Conservation (phyloP, 768 basidiomycete genomes). For the Pholiota conissans region DNA sequence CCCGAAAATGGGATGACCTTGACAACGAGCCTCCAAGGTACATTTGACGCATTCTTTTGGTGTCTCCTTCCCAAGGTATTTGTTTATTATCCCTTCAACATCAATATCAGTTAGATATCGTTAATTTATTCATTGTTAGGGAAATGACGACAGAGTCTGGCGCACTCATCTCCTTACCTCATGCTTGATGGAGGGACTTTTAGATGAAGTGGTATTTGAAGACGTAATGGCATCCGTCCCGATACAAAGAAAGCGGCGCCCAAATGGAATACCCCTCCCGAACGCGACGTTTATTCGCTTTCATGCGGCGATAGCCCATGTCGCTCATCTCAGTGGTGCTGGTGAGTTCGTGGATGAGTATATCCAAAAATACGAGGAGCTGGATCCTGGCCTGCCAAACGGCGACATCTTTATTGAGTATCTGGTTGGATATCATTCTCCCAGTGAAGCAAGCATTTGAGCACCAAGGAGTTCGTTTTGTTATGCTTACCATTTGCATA, state of each 20-base stretch:
- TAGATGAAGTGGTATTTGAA: neutral
- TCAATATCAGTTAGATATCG: neutral
- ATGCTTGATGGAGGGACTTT: neutral
- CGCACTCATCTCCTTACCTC: neutral
- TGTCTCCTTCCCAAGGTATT: neutral
- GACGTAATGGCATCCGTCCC: neutral
- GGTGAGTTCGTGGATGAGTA: neutral
- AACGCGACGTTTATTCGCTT: neutral
- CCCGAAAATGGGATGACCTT: neutral
- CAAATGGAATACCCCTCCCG: neutral
- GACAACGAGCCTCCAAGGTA: neutral
- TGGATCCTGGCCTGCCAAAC: neutral
- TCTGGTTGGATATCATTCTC: too few relatives aligned
- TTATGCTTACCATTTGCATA: too few relatives aligned
- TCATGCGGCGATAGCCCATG: neutral
- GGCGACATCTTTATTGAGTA: neutral
- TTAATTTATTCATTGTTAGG: neutral
- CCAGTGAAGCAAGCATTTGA: too few relatives aligned
- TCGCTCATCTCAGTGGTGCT: neutral
- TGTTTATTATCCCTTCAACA: neutral
- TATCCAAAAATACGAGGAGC: neutral
- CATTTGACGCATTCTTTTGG: neutral
- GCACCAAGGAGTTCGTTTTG: too few relatives aligned
- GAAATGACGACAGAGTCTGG: neutral
- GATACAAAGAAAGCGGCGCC: neutral